phyloP scores from a whole-genome alignment of 2,329 filamentous ascomycete species.

The Ceratocystis cubensis region DNA sequence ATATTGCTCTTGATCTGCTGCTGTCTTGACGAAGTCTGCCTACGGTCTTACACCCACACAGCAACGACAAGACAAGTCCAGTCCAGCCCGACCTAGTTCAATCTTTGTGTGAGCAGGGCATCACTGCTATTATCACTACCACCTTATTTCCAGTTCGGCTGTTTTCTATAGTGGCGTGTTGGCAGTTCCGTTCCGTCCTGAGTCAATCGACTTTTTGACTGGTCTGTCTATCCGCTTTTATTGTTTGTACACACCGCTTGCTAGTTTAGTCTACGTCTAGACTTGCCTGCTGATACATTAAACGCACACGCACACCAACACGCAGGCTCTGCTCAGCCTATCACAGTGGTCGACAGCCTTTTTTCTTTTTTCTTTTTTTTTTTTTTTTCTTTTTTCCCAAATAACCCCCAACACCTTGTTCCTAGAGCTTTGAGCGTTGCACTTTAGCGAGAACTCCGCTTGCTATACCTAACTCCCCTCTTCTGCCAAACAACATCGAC shows the following conservation, averaged over 20 bases:
- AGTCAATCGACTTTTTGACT: not conserved
- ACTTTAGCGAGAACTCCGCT: not conserved
- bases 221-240: not conserved
- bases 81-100: not conserved
- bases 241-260: not conserved
- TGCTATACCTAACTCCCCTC: not conserved
- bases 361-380: not conserved
- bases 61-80: not conserved
- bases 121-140: not conserved
- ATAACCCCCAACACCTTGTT: not conserved
- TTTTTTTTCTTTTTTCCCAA: not conserved
- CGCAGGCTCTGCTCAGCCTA: not conserved
- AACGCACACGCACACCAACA: not conserved
- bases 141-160: not conserved
- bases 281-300: not conserved
- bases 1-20: slow-evolving; percentile 3
- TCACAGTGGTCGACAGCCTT: not conserved
- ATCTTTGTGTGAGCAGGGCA: not conserved
- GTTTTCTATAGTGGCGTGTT: not conserved
- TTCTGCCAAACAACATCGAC: not conserved
- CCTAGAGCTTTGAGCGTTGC: not conserved
- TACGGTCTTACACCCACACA: not conserved
- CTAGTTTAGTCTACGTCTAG: not conserved
- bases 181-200: not conserved
- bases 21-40: not conserved